Percentiles rank a stretch among this genome's conserved stretches.
These are phyloP conservation scores for Globisporangium lucens DNA, from an alignment of 352 stramenopile species.

Conservation along the genomic window DNA sequence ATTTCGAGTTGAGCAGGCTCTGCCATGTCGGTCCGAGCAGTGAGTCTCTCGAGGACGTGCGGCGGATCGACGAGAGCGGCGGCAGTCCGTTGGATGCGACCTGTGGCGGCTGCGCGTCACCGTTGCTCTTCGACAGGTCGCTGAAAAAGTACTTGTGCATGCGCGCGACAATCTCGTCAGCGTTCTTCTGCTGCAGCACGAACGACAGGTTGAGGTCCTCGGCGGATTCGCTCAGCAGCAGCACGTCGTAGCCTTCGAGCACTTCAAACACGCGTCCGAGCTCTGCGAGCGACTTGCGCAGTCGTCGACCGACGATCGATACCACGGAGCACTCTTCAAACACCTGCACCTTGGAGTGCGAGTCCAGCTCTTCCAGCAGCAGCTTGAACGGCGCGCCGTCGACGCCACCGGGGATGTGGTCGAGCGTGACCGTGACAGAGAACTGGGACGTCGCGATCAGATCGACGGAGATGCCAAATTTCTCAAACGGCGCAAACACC, in stretches of 20 bases:
- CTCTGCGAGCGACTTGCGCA: slow-evolving; percentile 79
- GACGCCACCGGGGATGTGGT: slow-evolving; percentile 82
- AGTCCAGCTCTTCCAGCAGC: slow-evolving; percentile 60
- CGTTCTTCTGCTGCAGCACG: slow-evolving; percentile 76
- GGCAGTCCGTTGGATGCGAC: slow-evolving; percentile 12
- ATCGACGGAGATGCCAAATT: slow-evolving; percentile 85
- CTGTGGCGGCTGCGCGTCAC: background rate
- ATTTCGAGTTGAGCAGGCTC: slow-evolving; percentile 42
- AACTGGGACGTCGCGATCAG: slow-evolving; percentile 89
- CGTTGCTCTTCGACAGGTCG: slow-evolving; percentile 14
- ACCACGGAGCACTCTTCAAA: slow-evolving; percentile 82
- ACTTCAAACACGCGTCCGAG: slow-evolving; percentile 84
- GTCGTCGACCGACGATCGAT: slow-evolving; percentile 78
- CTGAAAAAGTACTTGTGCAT: slow-evolving; percentile 84
- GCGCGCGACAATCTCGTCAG: slow-evolving; percentile 70
- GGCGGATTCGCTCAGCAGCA: slow-evolving; percentile 82
- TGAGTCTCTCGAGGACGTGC: slow-evolving; percentile 64
- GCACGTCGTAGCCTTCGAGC: slow-evolving; percentile 79
- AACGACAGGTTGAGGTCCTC: slow-evolving; percentile 91
- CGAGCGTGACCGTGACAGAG: slow-evolving; percentile 84
- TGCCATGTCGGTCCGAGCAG: slow-evolving; percentile 73
- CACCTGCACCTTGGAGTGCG: slow-evolving; percentile 74
- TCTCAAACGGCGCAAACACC: slow-evolving; percentile 83
- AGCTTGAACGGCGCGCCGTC: slow-evolving; percentile 63
- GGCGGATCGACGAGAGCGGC: slow-evolving; percentile 35